A percentile compares a stretch with the other conserved stretches of the same genome.
Conservation (phyloP, 2,329 filamentous ascomycete species). For the Aspergillus viridinutans region DNA sequence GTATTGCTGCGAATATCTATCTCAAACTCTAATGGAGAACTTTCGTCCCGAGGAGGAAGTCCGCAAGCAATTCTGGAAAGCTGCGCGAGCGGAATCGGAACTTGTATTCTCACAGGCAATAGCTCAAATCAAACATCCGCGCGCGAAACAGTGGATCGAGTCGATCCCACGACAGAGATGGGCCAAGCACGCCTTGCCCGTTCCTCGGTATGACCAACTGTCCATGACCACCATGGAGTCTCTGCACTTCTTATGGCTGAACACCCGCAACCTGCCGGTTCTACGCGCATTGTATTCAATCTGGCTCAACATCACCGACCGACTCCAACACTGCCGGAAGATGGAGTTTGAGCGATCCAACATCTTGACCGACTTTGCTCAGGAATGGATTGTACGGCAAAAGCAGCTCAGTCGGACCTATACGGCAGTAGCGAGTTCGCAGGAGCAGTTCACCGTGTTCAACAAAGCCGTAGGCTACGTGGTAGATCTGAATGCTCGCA, state of each 20-base stretch:
- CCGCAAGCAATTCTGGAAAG: neutral
- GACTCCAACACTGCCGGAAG: neutral
- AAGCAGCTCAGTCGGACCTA: neutral
- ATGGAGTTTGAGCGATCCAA: neutral
- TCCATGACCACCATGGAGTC: neutral
- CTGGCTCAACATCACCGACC: neutral
- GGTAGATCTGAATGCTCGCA: neutral
- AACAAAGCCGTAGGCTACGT: neutral
- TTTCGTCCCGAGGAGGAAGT: neutral
- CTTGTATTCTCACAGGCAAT: neutral
- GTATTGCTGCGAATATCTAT: neutral
- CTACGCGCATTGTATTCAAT: neutral
- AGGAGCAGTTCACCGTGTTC: neutral
- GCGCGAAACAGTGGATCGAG: neutral
- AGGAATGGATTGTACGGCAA: neutral
- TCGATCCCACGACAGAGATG: neutral
- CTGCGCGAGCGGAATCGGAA: neutral
- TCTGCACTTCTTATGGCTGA: neutral
- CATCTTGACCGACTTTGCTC: neutral
- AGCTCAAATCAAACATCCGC: neutral
- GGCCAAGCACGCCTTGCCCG: neutral
- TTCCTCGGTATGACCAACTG: neutral
- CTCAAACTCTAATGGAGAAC: neutral
- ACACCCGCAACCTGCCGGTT: neutral
- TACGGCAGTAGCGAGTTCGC: neutral